These are phyloP conservation scores for Acrodontium crateriforme DNA, from an alignment of 2,329 filamentous ascomycete genomes.

Conservation along the genomic window DNA sequence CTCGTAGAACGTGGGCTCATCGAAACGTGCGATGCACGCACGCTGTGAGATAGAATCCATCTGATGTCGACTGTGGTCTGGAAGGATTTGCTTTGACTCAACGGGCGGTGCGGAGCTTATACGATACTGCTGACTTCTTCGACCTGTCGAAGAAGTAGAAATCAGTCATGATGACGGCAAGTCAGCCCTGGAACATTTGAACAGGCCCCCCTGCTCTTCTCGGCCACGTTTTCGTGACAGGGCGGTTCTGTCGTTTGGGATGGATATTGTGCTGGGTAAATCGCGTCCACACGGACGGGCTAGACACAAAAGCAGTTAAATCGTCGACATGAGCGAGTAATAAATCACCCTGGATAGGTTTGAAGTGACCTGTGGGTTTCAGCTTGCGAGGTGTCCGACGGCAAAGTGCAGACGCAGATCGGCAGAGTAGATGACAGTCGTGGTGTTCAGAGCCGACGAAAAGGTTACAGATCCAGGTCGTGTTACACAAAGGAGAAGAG, in stretches of 20 bases:
- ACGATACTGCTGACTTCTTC: constrained; percentile 2
- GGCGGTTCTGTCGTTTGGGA: not conserved
- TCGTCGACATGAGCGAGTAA: not conserved
- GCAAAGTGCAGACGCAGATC: constrained; percentile 4
- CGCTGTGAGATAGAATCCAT: constrained; percentile 8
- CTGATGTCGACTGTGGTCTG: constrained; percentile 7
- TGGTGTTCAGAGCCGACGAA: constrained; percentile 3
- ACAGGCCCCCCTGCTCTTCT: no score
- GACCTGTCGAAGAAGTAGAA: not conserved
- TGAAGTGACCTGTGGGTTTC: constrained; percentile 2
- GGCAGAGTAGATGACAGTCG: constrained; percentile 2
- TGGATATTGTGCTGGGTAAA: not conserved
- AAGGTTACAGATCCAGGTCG: not conserved
- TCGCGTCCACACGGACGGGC: not conserved
- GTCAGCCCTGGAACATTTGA: no score
- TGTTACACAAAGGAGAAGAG: no score
- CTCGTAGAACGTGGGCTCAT: constrained; percentile 15
- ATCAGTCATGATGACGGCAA: not conserved
- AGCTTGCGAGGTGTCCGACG: constrained; percentile 2
- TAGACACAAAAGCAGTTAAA: not conserved
- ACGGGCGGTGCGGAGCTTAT: constrained; percentile 6
- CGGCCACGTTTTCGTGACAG: constrained; percentile 2
- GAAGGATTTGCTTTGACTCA: constrained; percentile 6
- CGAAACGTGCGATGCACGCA: constrained; percentile 16
- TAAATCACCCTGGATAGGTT: not conserved